Evolutionary conservation across 2,329 filamentous ascomycete species (phyloP), one percentile per base, ranked within the genome.

Genomic region (Talaromyces sp.): DNA sequence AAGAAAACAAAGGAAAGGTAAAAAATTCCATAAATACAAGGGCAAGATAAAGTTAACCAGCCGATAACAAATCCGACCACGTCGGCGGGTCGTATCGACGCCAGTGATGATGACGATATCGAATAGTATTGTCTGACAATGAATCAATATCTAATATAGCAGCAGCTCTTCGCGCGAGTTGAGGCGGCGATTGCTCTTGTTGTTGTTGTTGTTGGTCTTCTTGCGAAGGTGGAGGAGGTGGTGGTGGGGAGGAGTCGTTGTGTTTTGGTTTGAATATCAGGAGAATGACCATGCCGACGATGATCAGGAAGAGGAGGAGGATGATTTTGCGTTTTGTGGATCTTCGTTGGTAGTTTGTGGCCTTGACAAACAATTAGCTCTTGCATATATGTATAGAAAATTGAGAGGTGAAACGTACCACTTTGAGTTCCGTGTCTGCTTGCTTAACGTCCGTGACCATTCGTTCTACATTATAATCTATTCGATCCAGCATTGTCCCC

Each of bases 391-490:
- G 22, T 25, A 47, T 25, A 9, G 10, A 25, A 4, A 25, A 2
- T 22, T 25, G 4, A 44, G 33, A 44, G 13, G 11, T 28, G 44
- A 30, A 61, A 74, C 77, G 52, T 73, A 81, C 90, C 61, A 96
- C 87, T 64, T 87, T 92, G 59, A 99, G 84, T 78, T 99, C 95
- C 74, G 93, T 95, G 64, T 96, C 91, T 3, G 95, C 95, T 22
- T 84, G 90, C 73, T 96, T 96, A 62, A 99, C 92, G 70, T 98
- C 92, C 22, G 87, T 88, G n/a, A 88, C 86, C 90, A 98, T 97
- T 64, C 89, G 85, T 78, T 99, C 95, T 58, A 99, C 92, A 70
- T 99, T 99, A 79, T 97, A 99, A 76, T 99, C 96, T 69, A 96
- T 96, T 70, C 95, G 88, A 75, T 96, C 93, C 25, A 96, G 83